These are phyloP conservation scores for Triangularia setosa DNA, from an alignment of 2,329 filamentous ascomycete species.

Conservation along the genomic window DNA sequence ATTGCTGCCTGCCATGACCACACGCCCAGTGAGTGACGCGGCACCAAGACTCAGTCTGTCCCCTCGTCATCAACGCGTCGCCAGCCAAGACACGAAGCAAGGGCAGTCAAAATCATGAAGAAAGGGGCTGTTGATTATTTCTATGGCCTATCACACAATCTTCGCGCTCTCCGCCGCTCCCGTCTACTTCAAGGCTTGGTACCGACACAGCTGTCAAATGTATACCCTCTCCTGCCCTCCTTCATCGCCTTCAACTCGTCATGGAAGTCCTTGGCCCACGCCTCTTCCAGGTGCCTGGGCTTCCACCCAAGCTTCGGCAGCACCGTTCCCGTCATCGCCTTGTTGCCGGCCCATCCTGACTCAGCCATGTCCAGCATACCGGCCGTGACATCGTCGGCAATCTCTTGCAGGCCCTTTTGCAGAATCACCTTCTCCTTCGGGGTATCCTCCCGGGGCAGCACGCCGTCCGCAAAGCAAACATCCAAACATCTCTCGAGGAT, in stretches of 20 bases:
- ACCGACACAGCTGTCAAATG: conserved; percentile 4
- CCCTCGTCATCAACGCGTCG: not conserved
- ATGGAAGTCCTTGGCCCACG: conserved; percentile 6
- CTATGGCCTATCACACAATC: too few species aligned
- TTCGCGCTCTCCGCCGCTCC: not conserved
- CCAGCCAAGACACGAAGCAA: not conserved
- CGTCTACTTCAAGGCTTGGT: not conserved
- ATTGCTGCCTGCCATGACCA: not conserved
- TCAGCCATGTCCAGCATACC: conserved; percentile 12
- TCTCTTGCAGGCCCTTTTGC: conserved; percentile 5
- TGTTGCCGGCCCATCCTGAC: conserved; percentile 15
- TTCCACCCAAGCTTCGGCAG: conserved; percentile 15
- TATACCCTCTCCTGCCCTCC: not conserved
- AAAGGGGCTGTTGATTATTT: too few species aligned
- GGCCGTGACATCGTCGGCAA: conserved; percentile 13
- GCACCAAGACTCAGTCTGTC: not conserved
- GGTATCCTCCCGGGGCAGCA: conserved; percentile 16
- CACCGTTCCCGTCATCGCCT: conserved; percentile 14
- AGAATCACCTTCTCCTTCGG: conserved; percentile 11
- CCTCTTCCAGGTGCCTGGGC: conserved; percentile 7
- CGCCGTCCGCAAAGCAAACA: conserved; percentile 10
- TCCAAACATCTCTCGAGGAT: conserved; percentile 16
- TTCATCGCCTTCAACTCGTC: conserved; percentile 10
- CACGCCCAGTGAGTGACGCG: not conserved
- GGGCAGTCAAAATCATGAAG: too few species aligned